These are phyloP conservation scores for Alectoria sarmentosa DNA, from an alignment of 495 filamentous ascomycete genomes.

Conservation along the genomic window DNA sequence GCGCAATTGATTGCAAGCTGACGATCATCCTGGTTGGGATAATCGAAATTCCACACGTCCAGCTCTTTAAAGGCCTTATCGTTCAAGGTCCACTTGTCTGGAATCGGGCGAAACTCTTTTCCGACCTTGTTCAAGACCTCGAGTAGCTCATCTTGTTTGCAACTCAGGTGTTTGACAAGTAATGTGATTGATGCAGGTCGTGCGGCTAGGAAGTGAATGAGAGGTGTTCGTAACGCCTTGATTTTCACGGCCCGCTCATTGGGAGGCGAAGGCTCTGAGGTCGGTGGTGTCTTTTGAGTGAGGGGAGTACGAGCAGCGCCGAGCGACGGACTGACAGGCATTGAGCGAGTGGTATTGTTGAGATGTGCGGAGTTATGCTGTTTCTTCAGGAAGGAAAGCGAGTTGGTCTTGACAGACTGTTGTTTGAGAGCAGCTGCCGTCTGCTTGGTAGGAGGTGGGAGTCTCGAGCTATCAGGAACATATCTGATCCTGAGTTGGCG, in stretches of 20 bases:
- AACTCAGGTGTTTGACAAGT: conserved; percentile 49
- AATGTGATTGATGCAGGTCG: conserved; percentile 51
- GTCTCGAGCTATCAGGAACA: conserved; percentile 27
- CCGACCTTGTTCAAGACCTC: conserved; percentile 47
- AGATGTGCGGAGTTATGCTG: conserved; percentile 33
- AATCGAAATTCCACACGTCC: conserved; percentile 72
- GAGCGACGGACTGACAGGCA: conserved; percentile 58
- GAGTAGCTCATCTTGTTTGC: conserved; percentile 50
- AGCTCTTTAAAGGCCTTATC: conserved; percentile 75
- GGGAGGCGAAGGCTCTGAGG: conserved; percentile 41
- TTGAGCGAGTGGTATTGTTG: conserved; percentile 46
- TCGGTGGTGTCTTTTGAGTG: conserved; percentile 44
- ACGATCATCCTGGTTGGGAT: conserved; percentile 58
- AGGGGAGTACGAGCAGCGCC: conserved; percentile 34
- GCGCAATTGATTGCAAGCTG: conserved; percentile 77
- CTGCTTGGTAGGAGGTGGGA: conserved; percentile 27
- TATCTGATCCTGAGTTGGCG: conserved; percentile 31
- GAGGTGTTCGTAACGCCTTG: conserved; percentile 47
- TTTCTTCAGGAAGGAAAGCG: conserved; percentile 37
- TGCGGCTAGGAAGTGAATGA: conserved; percentile 67
- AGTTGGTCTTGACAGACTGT: conserved; percentile 24
- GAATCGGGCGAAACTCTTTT: conserved; percentile 52
- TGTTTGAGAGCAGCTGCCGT: conserved; percentile 29
- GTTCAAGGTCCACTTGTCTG: conserved; percentile 58
- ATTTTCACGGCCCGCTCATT: conserved; percentile 46